Base-by-base conservation (phyloP, 164 flowering plant genomes). In the Tetrastigma voinierianum region DNA sequence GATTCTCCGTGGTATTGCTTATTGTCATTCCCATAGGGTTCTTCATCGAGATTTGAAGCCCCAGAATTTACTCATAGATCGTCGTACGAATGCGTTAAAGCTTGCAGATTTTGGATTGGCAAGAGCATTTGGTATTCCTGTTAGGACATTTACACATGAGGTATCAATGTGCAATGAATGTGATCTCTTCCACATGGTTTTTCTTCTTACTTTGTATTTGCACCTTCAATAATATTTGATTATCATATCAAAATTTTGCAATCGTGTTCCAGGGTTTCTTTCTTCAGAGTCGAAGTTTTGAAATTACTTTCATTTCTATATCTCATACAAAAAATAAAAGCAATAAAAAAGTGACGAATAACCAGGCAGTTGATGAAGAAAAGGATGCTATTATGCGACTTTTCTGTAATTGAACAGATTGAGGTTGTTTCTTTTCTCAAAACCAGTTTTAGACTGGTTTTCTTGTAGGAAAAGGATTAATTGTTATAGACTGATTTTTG, bases 81-180 rank as follows among this genome's bases (percentile, higher is more conserved):
- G 90, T 23, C 84, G 88, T 10, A 88, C 93, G 44, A 93, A 93
- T 84, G 74, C 90, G 32, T 79, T 93, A 48, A 93, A 93, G 82
- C 91, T 93, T 64, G 98, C 97, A 67, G 98, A 93, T 70, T 94
- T 94, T 83, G 98, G 98, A 57, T 79, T 94, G 73, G 98, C 96
- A 23, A 84, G 98, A 74, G 97, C 97, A 54, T 91, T 94, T 88
- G 96, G 96, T 59, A 94, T 94, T 67, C 98, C 98, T 66, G 93
- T 91, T 60, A 86, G 97, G 73, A 88, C 97, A 55, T 93, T 91
- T 76, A 91, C 98, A 8, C 98, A 91, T 77, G 98, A 93, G 98
- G 98, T 88, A 73, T 49, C n/a, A 17, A 46, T 19, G 23, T 12
- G 9, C 55, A 40, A 13, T 59, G 10, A 2, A 16, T 6, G 46